Conservation (phyloP, 2,329 filamentous ascomycete genomes). For the Penicillium vulpinum region DNA sequence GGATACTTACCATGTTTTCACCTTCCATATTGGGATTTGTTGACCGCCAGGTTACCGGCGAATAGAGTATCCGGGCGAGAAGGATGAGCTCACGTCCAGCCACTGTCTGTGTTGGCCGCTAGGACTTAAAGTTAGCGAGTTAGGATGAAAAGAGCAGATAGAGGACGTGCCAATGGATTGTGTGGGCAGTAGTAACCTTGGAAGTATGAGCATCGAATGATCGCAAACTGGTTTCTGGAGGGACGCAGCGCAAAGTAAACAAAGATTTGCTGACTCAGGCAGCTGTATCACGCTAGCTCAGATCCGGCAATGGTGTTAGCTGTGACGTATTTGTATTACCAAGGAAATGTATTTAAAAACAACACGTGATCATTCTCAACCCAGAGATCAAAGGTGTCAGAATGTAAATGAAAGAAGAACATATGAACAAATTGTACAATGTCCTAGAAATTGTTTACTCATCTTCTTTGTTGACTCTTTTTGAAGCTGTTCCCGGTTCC, state of each 20-base stretch:
- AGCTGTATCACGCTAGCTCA: conserved; percentile 8
- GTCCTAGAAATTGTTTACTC: background rate
- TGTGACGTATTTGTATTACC: conserved; percentile 10
- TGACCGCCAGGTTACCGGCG: conserved; percentile 26
- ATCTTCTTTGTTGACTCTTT: background rate
- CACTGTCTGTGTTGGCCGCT: conserved; percentile 19
- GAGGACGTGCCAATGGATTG: conserved; percentile 5
- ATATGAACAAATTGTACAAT: background rate
- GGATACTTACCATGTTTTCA: conserved; percentile 32
- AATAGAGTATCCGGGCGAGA: conserved; percentile 25
- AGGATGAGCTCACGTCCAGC: conserved; percentile 27
- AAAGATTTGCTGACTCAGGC: conserved; percentile 35
- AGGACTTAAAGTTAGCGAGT: background rate
- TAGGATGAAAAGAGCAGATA: background rate
- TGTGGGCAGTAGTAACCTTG: conserved; percentile 3
- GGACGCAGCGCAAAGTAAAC: conserved; percentile 29
- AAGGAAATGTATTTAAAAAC: background rate
- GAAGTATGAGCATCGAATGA: conserved; percentile 1
- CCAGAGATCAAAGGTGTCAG: background rate
- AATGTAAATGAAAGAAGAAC: background rate
- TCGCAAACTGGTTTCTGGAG: conserved; percentile 16
- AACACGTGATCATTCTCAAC: background rate
- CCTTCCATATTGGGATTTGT: conserved; percentile 33
- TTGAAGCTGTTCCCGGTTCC: background rate
- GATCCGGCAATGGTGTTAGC: conserved; percentile 10